Conservation (phyloP, 306 rosid genomes). For the Glycine tomentella region DNA sequence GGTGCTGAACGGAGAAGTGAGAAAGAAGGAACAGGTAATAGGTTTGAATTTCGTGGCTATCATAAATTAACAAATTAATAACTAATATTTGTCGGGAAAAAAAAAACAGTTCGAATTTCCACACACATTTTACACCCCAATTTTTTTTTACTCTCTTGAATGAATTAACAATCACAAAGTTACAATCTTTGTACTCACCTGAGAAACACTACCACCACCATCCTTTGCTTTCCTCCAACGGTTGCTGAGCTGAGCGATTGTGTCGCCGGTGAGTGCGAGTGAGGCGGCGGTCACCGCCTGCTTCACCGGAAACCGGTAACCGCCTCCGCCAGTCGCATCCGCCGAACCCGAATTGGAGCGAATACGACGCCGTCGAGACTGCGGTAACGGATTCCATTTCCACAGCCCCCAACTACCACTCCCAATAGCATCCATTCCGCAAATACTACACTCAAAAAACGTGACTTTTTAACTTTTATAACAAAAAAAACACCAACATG, state of each 20-base stretch:
- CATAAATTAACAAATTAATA: too few species aligned
- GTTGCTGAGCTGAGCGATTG: conserved; percentile 57
- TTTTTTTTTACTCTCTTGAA: not conserved
- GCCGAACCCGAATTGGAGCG: conserved; percentile 60
- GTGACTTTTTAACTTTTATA: not conserved
- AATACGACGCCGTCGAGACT: conserved; percentile 46
- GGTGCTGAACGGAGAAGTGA: too few species aligned
- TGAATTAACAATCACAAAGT: not conserved
- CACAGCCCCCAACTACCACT: conserved; percentile 67
- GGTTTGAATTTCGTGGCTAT: too few species aligned
- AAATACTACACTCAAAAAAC: not conserved
- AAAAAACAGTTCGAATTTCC: too few species aligned
- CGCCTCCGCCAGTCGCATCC: conserved; percentile 57
- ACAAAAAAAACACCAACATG: not conserved
- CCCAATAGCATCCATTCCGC: conserved; percentile 72
- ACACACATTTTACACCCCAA: not conserved
- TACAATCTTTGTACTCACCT: conserved; percentile 49
- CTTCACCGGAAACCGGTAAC: conserved; percentile 71
- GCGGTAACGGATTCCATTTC: conserved; percentile 64
- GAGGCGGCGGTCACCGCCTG: conserved; percentile 83
- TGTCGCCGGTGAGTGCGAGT: conserved; percentile 58
- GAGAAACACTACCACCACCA: conserved; percentile 33
- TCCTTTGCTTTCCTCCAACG: conserved; percentile 54
- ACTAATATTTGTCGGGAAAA: too few species aligned
- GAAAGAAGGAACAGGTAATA: too few species aligned